Percentiles rank a stretch among this genome's conserved stretches.
phyloP scores from a whole-genome alignment of 2,329 filamentous ascomycete species.

The Colletotrichum sansevieriae region DNA sequence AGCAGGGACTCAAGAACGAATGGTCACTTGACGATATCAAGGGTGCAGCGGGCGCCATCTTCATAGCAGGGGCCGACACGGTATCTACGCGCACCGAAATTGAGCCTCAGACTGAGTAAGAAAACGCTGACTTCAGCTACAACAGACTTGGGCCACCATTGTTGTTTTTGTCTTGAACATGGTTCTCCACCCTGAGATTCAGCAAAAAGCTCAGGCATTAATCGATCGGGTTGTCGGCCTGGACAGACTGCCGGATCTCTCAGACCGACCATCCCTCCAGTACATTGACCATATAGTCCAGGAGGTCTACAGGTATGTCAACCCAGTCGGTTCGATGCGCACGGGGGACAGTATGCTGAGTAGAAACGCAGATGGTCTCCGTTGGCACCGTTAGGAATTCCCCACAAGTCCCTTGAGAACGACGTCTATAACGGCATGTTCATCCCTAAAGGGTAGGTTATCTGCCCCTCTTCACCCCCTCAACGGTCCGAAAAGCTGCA shows the following conservation, averaged over 20 bases:
- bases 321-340: not conserved
- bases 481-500: slow-evolving; percentile 28
- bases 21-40: slow-evolving; percentile 56
- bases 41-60: slow-evolving; percentile 62
- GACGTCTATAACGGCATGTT: slow-evolving; percentile 69
- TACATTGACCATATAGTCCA: slow-evolving; percentile 57
- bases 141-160: slow-evolving; percentile 45
- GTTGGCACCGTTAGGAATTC: slow-evolving; percentile 63
- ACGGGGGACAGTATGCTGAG: slow-evolving; percentile 9
- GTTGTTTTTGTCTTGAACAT: slow-evolving; percentile 41
- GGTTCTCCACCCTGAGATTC: slow-evolving; percentile 54
- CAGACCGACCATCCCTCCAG: slow-evolving; percentile 57
- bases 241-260: slow-evolving; percentile 59
- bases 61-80: slow-evolving; percentile 61
- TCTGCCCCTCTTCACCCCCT: slow-evolving; percentile 18
- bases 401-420: slow-evolving; percentile 66
- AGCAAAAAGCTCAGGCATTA: slow-evolving; percentile 58
- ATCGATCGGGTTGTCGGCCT: slow-evolving; percentile 62
- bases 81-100: slow-evolving; percentile 45
- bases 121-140: slow-evolving; percentile 51
- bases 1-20: slow-evolving; percentile 28
- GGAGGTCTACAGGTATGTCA: slow-evolving; percentile 51
- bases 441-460: slow-evolving; percentile 64
- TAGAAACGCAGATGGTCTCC: slow-evolving; percentile 56
- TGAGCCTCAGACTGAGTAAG: slow-evolving; percentile 4